Base-by-base conservation (phyloP, 2,329 filamentous ascomycete species). In the Phialophora tarda region DNA sequence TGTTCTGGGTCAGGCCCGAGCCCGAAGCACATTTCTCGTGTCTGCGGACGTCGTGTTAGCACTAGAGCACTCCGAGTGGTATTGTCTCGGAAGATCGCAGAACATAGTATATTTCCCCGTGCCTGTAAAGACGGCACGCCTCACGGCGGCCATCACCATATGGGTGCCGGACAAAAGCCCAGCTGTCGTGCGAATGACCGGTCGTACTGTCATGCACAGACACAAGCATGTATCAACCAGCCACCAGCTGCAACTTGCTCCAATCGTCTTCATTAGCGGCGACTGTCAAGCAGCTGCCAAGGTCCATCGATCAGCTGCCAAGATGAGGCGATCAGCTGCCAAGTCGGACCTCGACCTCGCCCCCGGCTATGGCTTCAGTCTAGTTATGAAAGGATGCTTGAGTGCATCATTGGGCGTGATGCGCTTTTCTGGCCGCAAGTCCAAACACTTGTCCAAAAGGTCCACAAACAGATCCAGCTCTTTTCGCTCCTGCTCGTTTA, bases 391-490 rank as follows among this genome's bases (percentile, higher is more conserved):
- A 0, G 91, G 91, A 81, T 98, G 94, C 75, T 88, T 89, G 73
- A 98, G 81, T 57, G 95, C 95, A 74, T 98, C 93, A 14, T 85
- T 83, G 0, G 95, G 91, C 55, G 91, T 94, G 74, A 95, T 91
- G 69, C 95, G 87, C 83, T 96, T 96, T 77, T 97, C 93, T 0
- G 94, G 92, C 75, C 98, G 97, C 70, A 98, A 84, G 65, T 89
- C 88, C 70, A 99, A 83, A 76, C 93, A 98, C 63, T 91, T 89
- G 75, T 97, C 93, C 64, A 99, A 81, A 57, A 99, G 81, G 78
- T 98, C 93, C 72, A 92, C 84, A 78, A 99, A 97, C 61, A 90
- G 84, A 66, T 90, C 89, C 68, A 97, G 81, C 73, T 97, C 92
- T 77, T 89, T 90, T 47, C 86, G 82, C 77, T 95, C 92, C 10